Percentiles rank a stretch among this genome's conserved stretches.
These are phyloP conservation scores for Psilocybe mexicana DNA, from an alignment of 1,284 basidiomycete species.

Conservation along the genomic window DNA sequence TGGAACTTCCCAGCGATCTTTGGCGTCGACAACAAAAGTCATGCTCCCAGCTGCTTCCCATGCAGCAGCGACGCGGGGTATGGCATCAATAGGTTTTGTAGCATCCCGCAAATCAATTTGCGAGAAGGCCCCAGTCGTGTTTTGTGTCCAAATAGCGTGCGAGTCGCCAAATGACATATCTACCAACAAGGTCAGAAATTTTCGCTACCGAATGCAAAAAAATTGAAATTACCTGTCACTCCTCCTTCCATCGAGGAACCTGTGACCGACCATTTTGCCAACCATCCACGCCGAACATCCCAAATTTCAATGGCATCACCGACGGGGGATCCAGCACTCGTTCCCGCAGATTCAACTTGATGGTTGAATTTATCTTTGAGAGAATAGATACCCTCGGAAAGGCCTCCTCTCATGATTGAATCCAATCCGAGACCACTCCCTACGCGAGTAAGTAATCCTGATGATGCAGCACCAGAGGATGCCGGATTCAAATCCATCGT, in stretches of 20 bases:
- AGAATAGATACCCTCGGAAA: constrained; percentile 10
- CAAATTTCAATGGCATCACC: constrained; percentile 80
- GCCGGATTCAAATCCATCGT: constrained; percentile 30
- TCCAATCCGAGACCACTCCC: constrained; percentile 31
- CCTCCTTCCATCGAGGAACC: constrained; percentile 66
- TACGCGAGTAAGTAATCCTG: constrained; percentile 25
- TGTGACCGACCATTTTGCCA: constrained; percentile 80
- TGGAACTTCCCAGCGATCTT: constrained; percentile 67
- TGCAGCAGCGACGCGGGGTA: constrained; percentile 65
- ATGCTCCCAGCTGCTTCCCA: constrained; percentile 76
- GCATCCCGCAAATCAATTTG: constrained; percentile 75
- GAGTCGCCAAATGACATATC: constrained; percentile 74
- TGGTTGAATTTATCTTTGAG: constrained; percentile 17
- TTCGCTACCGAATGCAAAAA: no score
- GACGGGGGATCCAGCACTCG: background rate
- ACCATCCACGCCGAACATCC: constrained; percentile 82
- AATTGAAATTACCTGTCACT: constrained; percentile 54
- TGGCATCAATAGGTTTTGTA: constrained; percentile 64
- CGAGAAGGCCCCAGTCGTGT: constrained; percentile 77
- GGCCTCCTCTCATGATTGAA: constrained; percentile 20
- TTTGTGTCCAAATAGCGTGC: constrained; percentile 75
- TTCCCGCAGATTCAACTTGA: constrained; percentile 4
- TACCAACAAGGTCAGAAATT: constrained; percentile 20
- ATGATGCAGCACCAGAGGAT: constrained; percentile 28
- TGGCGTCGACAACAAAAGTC: constrained; percentile 67